Base-by-base conservation (phyloP, 371 early-diverging fungal genomes). In the Cokeromyces recurvatus region DNA sequence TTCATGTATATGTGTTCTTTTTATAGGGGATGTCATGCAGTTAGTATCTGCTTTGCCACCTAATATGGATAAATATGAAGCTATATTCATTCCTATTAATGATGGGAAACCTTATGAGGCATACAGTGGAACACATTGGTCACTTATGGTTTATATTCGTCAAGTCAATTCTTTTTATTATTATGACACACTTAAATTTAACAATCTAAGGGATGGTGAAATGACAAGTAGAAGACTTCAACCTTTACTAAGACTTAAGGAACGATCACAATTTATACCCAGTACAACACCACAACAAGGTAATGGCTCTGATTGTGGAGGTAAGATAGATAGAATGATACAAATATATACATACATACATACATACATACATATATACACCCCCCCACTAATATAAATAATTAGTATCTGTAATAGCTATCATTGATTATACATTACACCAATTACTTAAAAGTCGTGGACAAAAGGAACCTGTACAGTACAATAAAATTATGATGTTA, bases 261-360 rank as follows among this genome's bases (percentile, higher is more conserved):
- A 40, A 2, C 5, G 32, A 0, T 46, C 66, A 2, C 32, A 48
- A 8, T 56, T 67, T 42, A 51, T 60, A 56, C 55, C 52, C 19
- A 42, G 60, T 57, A 48, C 46, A n/a, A 62, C 69, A 21, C 78
- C 78, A 8, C 71, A 73, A 39, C 78, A 78, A 48, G 46, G 41
- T 5, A 78, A 78, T 46, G 64, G 71, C 12, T 71, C 66, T 2
- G 78, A 78, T 49, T 78, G 78, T 46, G 78, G 78, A 32, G 63
- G 70, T 69, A 54, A 48, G 5, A 11, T 29, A 29, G 29, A 29
- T 11, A 11, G 11, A 11, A 29, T 29, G 29, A 11, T n/a, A n/a
- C n/a, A n/a, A n/a, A n/a, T n/a, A n/a, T n/a, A n/a, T n/a, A n/a
- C n/a, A n/a, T n/a, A n/a, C n/a, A n/a, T n/a, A n/a, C n/a, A n/a